phyloP scores from a whole-genome alignment of 2,329 filamentous ascomycete species.

The Fusarium ramigenum region DNA sequence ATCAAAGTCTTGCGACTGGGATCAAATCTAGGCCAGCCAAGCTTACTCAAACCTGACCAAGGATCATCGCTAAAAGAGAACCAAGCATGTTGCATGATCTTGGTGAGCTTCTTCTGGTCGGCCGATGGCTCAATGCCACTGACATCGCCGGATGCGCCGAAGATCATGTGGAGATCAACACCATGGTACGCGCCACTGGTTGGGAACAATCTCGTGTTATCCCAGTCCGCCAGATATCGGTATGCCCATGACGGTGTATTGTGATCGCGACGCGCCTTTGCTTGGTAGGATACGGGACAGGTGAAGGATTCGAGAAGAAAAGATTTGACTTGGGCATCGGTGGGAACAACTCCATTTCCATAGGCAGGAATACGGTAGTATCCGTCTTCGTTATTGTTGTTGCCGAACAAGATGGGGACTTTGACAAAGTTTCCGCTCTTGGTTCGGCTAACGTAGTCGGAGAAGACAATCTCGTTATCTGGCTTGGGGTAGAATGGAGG shows the following conservation, averaged over 20 bases:
- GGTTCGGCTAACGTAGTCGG: conserved; percentile 50
- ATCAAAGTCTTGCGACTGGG: conserved; percentile 19
- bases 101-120: conserved; percentile 46
- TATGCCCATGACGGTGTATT: conserved; percentile 55
- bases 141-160: conserved; percentile 52
- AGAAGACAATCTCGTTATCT: conserved; percentile 53
- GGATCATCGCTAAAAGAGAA: conserved; percentile 53
- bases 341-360: conserved; percentile 51
- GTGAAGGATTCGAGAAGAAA: conserved; percentile 58
- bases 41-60: conserved; percentile 42
- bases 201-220: conserved; percentile 56
- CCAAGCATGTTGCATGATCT: conserved; percentile 54
- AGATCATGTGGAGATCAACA: conserved; percentile 58
- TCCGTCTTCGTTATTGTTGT: conserved; percentile 57
- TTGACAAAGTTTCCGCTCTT: conserved; percentile 50
- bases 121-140: conserved; percentile 48
- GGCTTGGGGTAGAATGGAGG: conserved; percentile 54
- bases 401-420: conserved; percentile 54
- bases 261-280: conserved; percentile 45
- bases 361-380: conserved; percentile 58
- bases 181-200: conserved; percentile 61
- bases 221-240: conserved; percentile 60
- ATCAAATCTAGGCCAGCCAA: conserved; percentile 42
- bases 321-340: conserved; percentile 47
- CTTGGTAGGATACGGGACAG: conserved; percentile 55